Evolutionary conservation across 1,284 basidiomycete genomes (phyloP), one percentile per base, ranked within the genome.

Genomic region (Mycena citricolor): DNA sequence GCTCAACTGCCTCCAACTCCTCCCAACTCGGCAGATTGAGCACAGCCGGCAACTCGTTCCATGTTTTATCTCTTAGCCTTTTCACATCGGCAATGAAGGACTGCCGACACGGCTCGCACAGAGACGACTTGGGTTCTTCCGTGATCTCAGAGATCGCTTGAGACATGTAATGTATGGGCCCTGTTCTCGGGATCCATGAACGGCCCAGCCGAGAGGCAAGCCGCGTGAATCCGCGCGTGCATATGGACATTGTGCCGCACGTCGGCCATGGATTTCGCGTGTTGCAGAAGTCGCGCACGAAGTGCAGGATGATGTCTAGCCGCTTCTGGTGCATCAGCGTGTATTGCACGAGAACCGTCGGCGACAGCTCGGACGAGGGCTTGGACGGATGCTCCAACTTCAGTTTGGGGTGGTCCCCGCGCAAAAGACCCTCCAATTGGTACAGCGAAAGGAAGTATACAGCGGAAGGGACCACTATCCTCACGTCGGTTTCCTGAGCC

Each of bases 391-490:
- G 74, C 21, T 71, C 59, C 34, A 60, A 30, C 5, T 20, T 51
- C 6, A 82, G 68, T 55, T 82, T 82, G 1, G 76, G 73, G 53
- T 81, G 79, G 37, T 77, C 71, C 16, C 54, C 73, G 13, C 64
- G 61, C 1, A 79, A 59, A 30, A 81, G 59, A 47, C 77, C 74
- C 32, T 65, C 56, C 25, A 82, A 63, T 5, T 70, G 68, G 54
- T 82, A 81, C 10, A 80, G 59, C 12, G 78, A 79, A 26, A 82
- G 70, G 61, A 81, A 80, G 54, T 81, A 82, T 16, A 80, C 48
- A 6, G 70, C 74, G 7, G 76, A 71, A 5, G 79, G 79, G 14
- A 80, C 46, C 36, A 81, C 52, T 39, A 77, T 59, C 21, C 61
- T 63, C 14, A 74, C 65, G 53, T 80, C 66, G n/a, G 67, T 69